Percentiles rank a stretch among this genome's conserved stretches.
Conservation (phyloP, 306 rosid genomes). For the Dryas octopetala region DNA sequence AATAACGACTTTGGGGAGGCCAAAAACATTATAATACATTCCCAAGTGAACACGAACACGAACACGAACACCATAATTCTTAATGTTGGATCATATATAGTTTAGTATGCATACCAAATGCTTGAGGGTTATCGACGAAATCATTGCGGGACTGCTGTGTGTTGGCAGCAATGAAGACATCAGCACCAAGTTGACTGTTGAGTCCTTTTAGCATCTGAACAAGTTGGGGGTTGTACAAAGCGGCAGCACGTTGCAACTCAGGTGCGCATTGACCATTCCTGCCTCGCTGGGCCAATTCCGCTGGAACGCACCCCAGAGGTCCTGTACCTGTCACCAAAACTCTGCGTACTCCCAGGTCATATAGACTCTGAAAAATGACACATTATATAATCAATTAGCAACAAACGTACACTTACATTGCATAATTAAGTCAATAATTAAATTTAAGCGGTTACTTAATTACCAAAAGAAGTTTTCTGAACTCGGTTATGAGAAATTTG, state of each 20-base stretch:
- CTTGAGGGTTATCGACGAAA: slow-evolving; percentile 44
- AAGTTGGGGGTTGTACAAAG: slow-evolving; percentile 67
- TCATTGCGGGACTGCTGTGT: slow-evolving; percentile 39
- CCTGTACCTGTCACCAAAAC: slow-evolving; percentile 87
- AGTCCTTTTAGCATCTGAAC: slow-evolving; percentile 41
- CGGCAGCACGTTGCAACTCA: slow-evolving; percentile 59
- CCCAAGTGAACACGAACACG: too few species aligned
- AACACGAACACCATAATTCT: too few species aligned
- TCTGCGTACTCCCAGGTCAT: slow-evolving; percentile 71
- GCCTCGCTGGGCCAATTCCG: slow-evolving; percentile 65
- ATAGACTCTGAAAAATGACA: slow-evolving; percentile 24
- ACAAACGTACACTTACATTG: too few species aligned
- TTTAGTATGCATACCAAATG: slow-evolving; percentile 41
- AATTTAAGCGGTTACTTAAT: too few species aligned
- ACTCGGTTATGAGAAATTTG: slow-evolving; percentile 54
- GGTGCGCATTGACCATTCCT: slow-evolving; percentile 47
- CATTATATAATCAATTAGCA: not conserved
- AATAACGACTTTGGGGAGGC: too few species aligned
- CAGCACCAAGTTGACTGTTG: slow-evolving; percentile 48
- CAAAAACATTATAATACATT: too few species aligned
- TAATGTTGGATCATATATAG: too few species aligned
- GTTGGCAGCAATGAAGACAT: slow-evolving; percentile 61
- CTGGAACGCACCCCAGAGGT: slow-evolving; percentile 87
- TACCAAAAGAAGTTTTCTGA: slow-evolving; percentile 54
- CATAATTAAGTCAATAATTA: too few species aligned